A percentile compares a stretch with the other conserved stretches of the same genome.
These are phyloP conservation scores for Syzygium jambos DNA, from an alignment of 345 rosid species.

Conservation along the genomic window DNA sequence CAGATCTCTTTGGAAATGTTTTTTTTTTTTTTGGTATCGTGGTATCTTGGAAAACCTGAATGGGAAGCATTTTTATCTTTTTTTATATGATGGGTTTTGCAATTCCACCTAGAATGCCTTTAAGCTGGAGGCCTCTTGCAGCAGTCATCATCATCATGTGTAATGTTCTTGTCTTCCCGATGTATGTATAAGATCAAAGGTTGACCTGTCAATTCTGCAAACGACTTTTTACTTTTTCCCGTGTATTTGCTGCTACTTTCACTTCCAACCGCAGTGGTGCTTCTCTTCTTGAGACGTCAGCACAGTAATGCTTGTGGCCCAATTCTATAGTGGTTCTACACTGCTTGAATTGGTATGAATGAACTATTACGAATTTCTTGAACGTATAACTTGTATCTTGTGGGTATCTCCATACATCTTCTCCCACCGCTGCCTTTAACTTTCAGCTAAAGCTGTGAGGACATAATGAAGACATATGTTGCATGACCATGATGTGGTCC, in stretches of 20 bases:
- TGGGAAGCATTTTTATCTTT: background rate
- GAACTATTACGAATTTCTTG: background rate
- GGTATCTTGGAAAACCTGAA: background rate
- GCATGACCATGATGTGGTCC: background rate
- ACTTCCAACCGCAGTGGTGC: background rate
- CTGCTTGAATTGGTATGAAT: background rate
- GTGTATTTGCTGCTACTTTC: background rate
- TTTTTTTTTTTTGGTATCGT: no score
- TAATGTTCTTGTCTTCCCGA: background rate
- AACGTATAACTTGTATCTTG: background rate
- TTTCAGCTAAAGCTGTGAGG: background rate
- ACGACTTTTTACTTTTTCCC: background rate
- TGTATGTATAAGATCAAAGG: background rate
- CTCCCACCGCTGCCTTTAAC: background rate
- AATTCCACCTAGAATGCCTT: background rate
- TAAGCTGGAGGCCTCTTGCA: background rate
- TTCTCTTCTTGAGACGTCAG: background rate
- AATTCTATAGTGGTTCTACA: background rate
- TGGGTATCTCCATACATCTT: background rate
- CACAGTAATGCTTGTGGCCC: background rate
- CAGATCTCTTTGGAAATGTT: background rate
- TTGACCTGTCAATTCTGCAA: background rate
- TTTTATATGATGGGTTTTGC: background rate
- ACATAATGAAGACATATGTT: background rate
- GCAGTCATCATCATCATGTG: background rate